Evolutionary conservation across 2,329 filamentous ascomycete species (phyloP), one percentile per base, ranked within the genome.

Genomic region (Stylonectria norvegica): DNA sequence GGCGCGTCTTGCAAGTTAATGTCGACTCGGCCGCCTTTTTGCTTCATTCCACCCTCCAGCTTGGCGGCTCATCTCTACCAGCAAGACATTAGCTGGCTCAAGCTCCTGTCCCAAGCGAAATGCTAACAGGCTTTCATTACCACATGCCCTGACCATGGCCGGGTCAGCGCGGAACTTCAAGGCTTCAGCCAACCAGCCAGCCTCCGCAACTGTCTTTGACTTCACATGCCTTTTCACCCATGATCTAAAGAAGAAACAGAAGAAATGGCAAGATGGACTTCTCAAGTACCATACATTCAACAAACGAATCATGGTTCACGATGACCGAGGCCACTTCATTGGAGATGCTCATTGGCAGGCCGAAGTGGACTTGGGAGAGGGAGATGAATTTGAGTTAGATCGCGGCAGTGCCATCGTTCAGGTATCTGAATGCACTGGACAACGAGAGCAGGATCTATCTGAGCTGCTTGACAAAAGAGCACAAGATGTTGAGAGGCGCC

Each of bases 201-300:
- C 56, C 3, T 85, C 82, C 15, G 88, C 89, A 2, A 73, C 78
- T 0, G 89, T 96, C 27, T 71, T 86, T 58, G 89, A 94, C 58
- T 94, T 85, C 63, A 76, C 79, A 47, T 96, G 90, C 62, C 80
- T 96, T 4, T 96, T 87, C 65, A 94, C 89, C 2, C 81, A 87
- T 59, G 90, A 96, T 59, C 63, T 95, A 29, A 81, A 82, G 36
- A 81, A 87, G 40, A 96, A 96, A 67, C 83, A 88, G 53, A 96
- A 96, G 62, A 75, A 87, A 45, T 96, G 90, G 90, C 88, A 95
- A 57, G 90, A 96, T 82, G 90, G 91, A 23, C 81, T 81, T 36
- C 77, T 96, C 46, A 86, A 85, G 49, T 95, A 85, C 50, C 90
- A 96, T 59, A 85, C 86, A 1, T 95, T 95, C 76, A 96, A 96